phyloP scores from a whole-genome alignment of 768 basidiomycete genomes.

The Phylloporus rhodoxanthus region DNA sequence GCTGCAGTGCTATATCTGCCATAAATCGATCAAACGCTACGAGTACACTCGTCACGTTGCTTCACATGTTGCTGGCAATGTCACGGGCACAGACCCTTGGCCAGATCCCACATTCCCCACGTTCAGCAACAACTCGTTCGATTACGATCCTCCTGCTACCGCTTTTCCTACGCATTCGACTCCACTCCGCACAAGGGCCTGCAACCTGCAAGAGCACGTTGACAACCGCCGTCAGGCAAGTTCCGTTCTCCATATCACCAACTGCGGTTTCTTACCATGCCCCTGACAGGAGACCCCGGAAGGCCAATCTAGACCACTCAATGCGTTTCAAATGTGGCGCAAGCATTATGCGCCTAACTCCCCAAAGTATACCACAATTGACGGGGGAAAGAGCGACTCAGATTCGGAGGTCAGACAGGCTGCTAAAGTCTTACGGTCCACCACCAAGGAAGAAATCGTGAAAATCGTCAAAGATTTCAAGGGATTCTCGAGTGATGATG shows the following conservation, averaged over 20 bases:
- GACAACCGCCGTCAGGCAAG: neutral
- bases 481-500: conserved; percentile 1
- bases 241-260: neutral
- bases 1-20: conserved; percentile 16
- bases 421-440: conserved; percentile 11
- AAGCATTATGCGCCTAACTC: neutral
- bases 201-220: neutral
- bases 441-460: conserved; percentile 11
- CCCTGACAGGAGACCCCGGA: neutral
- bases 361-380: conserved; percentile 16
- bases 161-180: neutral
- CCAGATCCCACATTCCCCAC: neutral
- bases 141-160: neutral
- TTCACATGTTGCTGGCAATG: conserved; percentile 1
- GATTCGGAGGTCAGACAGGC: neutral
- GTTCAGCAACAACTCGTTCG: neutral
- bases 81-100: neutral
- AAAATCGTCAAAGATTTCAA: conserved; percentile 17
- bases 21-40: conserved; percentile 2
- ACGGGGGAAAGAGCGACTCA: conserved; percentile 7
- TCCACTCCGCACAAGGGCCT: neutral
- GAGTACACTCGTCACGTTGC: conserved; percentile 13
- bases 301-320: neutral
- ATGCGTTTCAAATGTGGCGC: conserved; percentile 16
- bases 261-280: neutral